Percentiles rank a stretch among this genome's conserved stretches.
Conservation (phyloP, 2,329 filamentous ascomycete genomes). For the Paramyrothecium roridum region DNA sequence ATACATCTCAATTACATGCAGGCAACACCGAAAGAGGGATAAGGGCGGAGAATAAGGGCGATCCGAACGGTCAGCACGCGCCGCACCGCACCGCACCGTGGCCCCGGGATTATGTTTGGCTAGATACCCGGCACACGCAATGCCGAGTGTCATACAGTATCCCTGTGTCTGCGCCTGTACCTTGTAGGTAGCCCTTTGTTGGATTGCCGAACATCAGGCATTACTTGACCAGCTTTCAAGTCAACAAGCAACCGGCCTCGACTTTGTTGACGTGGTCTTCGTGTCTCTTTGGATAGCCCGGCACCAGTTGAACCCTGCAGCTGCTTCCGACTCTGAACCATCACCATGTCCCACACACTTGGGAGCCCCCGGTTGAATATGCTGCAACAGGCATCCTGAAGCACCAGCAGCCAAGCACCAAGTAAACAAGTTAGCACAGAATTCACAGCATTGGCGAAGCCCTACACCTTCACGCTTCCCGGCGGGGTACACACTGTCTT, state of each 20-base stretch:
- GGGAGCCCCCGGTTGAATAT: no score
- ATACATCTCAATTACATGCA: conserved; percentile 1
- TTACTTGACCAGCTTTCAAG: background rate
- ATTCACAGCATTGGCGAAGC: no score
- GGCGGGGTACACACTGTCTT: background rate
- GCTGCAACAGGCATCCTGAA: no score
- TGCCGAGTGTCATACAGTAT: background rate
- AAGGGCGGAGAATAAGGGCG: conserved; percentile 6
- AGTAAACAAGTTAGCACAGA: no score
- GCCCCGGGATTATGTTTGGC: background rate
- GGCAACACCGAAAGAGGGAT: conserved; percentile 5
- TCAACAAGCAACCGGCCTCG: no score
- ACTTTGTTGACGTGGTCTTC: no score
- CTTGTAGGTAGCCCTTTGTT: background rate
- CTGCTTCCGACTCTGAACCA: no score
- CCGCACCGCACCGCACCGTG: background rate
- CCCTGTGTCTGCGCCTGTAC: background rate
- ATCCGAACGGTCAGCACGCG: background rate
- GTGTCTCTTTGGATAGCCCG: no score
- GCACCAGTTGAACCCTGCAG: no score
- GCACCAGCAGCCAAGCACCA: no score
- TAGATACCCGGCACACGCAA: background rate
- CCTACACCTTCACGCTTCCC: no score
- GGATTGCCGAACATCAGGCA: background rate
- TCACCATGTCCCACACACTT: no score